Evolutionary conservation across 2,329 filamentous ascomycete species (phyloP).

Genomic region (Colletotrichum echinochloae): DNA sequence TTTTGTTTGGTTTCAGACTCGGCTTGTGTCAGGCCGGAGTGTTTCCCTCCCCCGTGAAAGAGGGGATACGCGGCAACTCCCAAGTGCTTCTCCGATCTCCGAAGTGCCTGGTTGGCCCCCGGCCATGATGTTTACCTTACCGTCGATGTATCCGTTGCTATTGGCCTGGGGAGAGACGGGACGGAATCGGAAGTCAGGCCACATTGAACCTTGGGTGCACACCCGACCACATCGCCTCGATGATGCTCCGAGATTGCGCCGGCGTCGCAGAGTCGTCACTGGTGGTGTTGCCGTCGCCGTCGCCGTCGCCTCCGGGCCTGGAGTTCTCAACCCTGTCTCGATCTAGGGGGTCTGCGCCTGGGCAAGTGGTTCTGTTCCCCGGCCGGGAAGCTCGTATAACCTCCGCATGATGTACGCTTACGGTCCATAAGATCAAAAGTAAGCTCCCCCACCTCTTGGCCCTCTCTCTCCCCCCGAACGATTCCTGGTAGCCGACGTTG

Average conservation of each 20-base stretch:
- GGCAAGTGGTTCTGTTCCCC: not conserved
- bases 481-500: too few relatives aligned
- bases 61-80: not conserved
- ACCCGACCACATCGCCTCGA: not conserved
- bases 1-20: not conserved
- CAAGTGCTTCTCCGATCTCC: not conserved
- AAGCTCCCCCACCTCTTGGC: not conserved
- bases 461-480: not conserved
- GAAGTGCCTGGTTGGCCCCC: too few relatives aligned
- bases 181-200: not conserved
- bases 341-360: too few relatives aligned
- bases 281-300: not conserved
- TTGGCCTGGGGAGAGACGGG: not conserved
- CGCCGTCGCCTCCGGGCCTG: not conserved
- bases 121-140: too few relatives aligned
- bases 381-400: not conserved
- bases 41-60: not conserved
- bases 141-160: not conserved
- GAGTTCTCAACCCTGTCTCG: not conserved
- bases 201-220: not conserved
- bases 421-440: not conserved
- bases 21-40: not conserved
- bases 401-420: not conserved
- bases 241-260: not conserved
- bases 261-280: not conserved